These are phyloP conservation scores for Achaetomium macrosporum DNA, from an alignment of 2,329 filamentous ascomycete species.

Conservation along the genomic window DNA sequence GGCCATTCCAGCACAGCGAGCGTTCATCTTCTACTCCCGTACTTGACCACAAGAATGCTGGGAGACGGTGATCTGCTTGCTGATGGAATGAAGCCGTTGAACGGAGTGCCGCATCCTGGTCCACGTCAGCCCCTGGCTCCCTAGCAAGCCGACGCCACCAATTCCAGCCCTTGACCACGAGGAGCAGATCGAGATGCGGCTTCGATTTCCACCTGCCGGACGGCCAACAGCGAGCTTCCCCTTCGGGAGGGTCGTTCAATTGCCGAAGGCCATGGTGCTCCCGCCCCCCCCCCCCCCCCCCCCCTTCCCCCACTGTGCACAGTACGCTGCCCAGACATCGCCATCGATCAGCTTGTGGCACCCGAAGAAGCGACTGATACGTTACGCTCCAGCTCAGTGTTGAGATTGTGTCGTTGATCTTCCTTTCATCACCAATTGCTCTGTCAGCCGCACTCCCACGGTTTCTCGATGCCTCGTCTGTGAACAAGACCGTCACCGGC, in stretches of 20 bases:
- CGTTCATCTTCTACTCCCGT: background rate
- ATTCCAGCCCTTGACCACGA: slow-evolving; percentile 1
- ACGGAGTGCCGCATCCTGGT: background rate
- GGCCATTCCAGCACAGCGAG: background rate
- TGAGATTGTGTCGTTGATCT: background rate
- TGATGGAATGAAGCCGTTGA: background rate
- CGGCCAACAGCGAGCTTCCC: slow-evolving; percentile 10
- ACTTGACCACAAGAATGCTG: background rate
- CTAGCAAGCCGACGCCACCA: slow-evolving; percentile 14
- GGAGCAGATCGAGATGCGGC: slow-evolving; percentile 14
- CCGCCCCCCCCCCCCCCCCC: background rate
- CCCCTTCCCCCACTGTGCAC: background rate
- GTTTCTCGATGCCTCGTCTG: too few relatives aligned
- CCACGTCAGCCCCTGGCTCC: background rate
- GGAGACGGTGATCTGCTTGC: background rate
- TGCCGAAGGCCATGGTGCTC: slow-evolving; percentile 18
- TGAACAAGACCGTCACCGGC: too few relatives aligned
- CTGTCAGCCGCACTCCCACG: too few relatives aligned
- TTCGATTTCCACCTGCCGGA: slow-evolving; percentile 8
- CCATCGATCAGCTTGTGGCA: slow-evolving; percentile 8
- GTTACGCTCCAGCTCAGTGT: background rate
- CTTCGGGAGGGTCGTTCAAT: slow-evolving; percentile 20
- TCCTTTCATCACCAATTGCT: too few relatives aligned
- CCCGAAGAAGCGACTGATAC: background rate
- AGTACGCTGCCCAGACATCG: slow-evolving; percentile 1